phyloP scores from a whole-genome alignment of 192 early-diverging fungal genomes.

The Coemansia interrupta region DNA sequence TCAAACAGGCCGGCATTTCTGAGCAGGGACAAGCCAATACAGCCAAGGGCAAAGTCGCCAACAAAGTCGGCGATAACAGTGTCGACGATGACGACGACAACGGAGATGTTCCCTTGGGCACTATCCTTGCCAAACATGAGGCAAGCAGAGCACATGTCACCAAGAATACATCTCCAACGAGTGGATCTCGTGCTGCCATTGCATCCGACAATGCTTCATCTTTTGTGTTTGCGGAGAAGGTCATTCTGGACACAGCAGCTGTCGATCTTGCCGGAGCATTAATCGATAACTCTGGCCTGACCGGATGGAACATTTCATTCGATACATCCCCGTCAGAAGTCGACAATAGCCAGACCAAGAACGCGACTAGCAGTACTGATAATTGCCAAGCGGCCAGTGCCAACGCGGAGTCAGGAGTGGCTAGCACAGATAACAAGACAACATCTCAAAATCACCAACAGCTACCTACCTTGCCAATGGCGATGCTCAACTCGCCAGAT shows the following conservation, averaged over 20 bases:
- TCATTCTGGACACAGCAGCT: constrained; percentile 16
- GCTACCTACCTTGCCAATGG: neutral
- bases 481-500: constrained; percentile 27
- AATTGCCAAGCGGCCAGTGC: neutral
- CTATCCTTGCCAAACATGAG: neutral
- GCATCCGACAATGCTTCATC: neutral
- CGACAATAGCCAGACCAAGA: neutral
- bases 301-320: constrained; percentile 3
- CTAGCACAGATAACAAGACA: neutral
- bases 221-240: neutral
- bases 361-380: too few relatives aligned
- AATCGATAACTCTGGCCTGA: constrained; percentile 16
- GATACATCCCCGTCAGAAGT: neutral
- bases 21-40: neutral
- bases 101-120: neutral
- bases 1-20: neutral
- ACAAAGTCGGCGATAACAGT: neutral
- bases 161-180: neutral
- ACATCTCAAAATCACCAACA: neutral
- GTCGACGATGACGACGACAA: constrained; percentile 1
- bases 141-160: neutral
- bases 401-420: neutral
- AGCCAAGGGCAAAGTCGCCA: neutral
- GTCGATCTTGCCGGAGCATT: constrained; percentile 33
- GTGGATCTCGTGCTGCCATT: neutral